Percentiles rank a stretch among this genome's conserved stretches.
These are phyloP conservation scores for Rhodotorula kratochvilovae DNA, from an alignment of 768 basidiomycete genomes.

Conservation along the genomic window DNA sequence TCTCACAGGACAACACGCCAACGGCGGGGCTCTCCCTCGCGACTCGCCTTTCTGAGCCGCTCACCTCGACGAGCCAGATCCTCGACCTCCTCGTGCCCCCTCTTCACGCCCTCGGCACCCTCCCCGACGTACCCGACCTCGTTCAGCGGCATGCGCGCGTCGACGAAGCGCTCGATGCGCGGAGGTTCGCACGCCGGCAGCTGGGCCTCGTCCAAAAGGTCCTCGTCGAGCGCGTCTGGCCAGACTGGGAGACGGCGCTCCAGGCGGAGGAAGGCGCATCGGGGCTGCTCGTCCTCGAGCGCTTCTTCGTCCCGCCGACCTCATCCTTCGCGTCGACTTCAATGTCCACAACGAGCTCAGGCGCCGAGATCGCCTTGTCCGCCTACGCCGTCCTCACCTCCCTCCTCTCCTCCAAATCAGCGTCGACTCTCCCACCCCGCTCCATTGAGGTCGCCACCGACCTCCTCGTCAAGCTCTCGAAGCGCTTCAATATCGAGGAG, in stretches of 20 bases:
- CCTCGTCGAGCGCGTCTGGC: constrained; percentile 34
- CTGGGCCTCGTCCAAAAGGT: constrained; percentile 32
- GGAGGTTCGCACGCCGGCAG: constrained; percentile 23
- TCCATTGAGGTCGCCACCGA: constrained; percentile 16
- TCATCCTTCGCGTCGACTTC: neutral
- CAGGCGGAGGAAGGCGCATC: constrained; percentile 6
- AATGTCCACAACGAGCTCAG: neutral
- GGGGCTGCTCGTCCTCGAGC: constrained; percentile 6
- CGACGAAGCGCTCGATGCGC: neutral
- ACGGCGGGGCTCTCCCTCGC: neutral
- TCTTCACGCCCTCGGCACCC: constrained; percentile 15
- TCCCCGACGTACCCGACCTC: constrained; percentile 13
- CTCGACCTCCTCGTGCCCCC: constrained; percentile 24
- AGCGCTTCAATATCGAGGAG: constrained; percentile 7
- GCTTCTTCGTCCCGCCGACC: constrained; percentile 21
- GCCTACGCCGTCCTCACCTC: constrained; percentile 28
- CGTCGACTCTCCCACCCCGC: neutral
- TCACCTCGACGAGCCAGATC: constrained; percentile 9
- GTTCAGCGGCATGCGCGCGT: no score
- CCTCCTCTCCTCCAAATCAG: constrained; percentile 15
- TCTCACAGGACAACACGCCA: neutral
- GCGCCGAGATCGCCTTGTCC: constrained; percentile 14
- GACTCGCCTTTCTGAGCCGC: constrained; percentile 1
- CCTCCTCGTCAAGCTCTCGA: constrained; percentile 8
- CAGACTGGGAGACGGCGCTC: constrained; percentile 29